Evolutionary conservation across 805 yeast genomes (phyloP).

Genomic region (Zygosaccharomyces siamensis): DNA sequence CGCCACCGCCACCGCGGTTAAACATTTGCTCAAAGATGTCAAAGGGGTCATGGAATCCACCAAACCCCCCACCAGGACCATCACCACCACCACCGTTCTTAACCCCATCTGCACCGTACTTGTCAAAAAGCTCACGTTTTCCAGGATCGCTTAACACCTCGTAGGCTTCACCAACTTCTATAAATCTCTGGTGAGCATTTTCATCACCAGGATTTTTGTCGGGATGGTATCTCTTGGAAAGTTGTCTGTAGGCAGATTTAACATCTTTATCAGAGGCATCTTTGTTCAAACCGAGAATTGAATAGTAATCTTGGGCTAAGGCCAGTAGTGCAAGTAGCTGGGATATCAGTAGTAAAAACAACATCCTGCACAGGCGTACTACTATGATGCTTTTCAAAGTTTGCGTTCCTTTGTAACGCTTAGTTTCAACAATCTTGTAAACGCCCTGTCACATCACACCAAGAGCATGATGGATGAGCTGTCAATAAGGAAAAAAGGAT

Average conservation of each 20-base stretch:
- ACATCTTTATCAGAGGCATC: slow-evolving; percentile 76
- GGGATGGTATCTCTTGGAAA: slow-evolving; percentile 87
- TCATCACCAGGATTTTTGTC: slow-evolving; percentile 86
- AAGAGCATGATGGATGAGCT: background rate
- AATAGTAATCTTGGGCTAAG: slow-evolving; percentile 45
- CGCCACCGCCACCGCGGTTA: slow-evolving; percentile 23
- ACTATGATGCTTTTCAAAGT: background rate
- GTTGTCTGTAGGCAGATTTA: slow-evolving; percentile 74
- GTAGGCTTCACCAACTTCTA: slow-evolving; percentile 91
- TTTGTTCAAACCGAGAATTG: slow-evolving; percentile 62
- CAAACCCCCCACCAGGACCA: slow-evolving; percentile 35
- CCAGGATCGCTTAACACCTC: slow-evolving; percentile 73
- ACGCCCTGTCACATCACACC: slow-evolving; percentile 1
- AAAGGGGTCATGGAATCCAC: slow-evolving; percentile 36
- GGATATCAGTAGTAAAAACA: slow-evolving; percentile 10
- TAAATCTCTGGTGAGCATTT: slow-evolving; percentile 77
- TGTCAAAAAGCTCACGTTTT: slow-evolving; percentile 64
- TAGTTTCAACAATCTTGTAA: background rate
- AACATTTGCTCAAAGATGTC: slow-evolving; percentile 36
- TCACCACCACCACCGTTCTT: slow-evolving; percentile 50
- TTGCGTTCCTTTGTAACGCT: background rate
- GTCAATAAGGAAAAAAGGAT: slow-evolving; percentile 1
- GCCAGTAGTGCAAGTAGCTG: slow-evolving; percentile 15
- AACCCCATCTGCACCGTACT: slow-evolving; percentile 71
- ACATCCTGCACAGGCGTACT: background rate